Evolutionary conservation across 441 rosid genomes (phyloP), one percentile per base, ranked within the genome.

Genomic region (Adansonia rubrostipa): DNA sequence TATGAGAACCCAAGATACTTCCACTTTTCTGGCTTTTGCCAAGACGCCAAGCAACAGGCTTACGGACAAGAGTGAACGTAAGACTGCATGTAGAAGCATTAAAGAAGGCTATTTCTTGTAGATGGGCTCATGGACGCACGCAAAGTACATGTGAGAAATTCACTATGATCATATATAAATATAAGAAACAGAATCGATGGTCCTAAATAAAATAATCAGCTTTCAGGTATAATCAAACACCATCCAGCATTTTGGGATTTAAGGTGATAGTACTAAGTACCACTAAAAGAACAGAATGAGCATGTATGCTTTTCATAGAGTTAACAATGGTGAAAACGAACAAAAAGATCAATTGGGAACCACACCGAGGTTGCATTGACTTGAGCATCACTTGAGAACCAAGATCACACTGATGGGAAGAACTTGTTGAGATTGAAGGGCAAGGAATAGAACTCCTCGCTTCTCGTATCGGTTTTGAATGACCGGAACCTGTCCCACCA

Each of bases 401-500:
- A 50, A 70, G 47, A 73, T 87, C 84, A 91, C 68, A 88, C 82
- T 19, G 96, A 88, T 36, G 96, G 96, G 82, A 91, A 91, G 80
- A 86, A 91, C 79, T 88, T 90, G 88, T 87, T 90, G 50, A 91
- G 93, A 78, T 90, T 89, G 84, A 91, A 87, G 5, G 96, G 92
- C 79, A 91, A 80, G 70, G 91, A 87, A 81, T 91, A 91, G 83
- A 91, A 91, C 79, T 91, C 96, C 58, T 83, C 88, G 42, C 89
- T 91, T 82, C 96, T 84, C 9, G 88, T 73, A 66, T 91, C 96
- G 0, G 85, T 87, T 78, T 87, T 77, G 80, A 82, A 91, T 17
- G 87, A 87, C 72, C 73, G 82, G 88, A 90, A 91, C 77, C 71
- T 89, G 71, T 91, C 93, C 96, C 96, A 91, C 93, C 93, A 91